A percentile compares a stretch with the other conserved stretches of the same genome.
Conservation (phyloP, 495 filamentous ascomycete genomes). For the Durotheca rogersii region DNA sequence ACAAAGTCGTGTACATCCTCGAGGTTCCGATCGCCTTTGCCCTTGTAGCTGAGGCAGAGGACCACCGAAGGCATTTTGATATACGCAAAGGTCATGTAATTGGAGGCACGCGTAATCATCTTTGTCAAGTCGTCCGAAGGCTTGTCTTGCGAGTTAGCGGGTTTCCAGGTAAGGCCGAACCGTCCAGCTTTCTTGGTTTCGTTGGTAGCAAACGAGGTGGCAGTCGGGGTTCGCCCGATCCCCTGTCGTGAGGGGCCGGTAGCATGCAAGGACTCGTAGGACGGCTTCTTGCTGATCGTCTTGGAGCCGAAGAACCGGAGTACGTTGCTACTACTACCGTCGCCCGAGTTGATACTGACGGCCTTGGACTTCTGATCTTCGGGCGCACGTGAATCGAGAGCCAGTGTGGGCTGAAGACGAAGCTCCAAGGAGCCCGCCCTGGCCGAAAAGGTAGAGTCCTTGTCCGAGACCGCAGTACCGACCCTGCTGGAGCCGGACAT, state of each 20-base stretch:
- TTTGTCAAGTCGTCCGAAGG: constrained; percentile 91
- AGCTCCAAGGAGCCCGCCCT: constrained; percentile 71
- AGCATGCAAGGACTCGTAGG: constrained; percentile 64
- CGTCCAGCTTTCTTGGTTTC: constrained; percentile 53
- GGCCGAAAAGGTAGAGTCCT: constrained; percentile 47
- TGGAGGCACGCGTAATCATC: constrained; percentile 94
- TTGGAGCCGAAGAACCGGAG: constrained; percentile 57
- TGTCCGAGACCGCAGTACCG: constrained; percentile 37
- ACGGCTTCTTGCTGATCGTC: constrained; percentile 59
- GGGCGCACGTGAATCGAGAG: constrained; percentile 52
- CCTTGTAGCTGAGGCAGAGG: constrained; percentile 94
- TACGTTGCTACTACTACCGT: constrained; percentile 48
- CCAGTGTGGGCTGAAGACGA: constrained; percentile 74
- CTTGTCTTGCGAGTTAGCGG: constrained; percentile 42
- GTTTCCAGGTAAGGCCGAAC: constrained; percentile 44
- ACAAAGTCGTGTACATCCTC: constrained; percentile 97
- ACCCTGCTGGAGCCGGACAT: constrained; percentile 34
- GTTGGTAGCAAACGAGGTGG: constrained; percentile 47
- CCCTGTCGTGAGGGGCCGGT: constrained; percentile 47
- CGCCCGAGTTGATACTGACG: constrained; percentile 49
- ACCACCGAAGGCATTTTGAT: constrained; percentile 94
- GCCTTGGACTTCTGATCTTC: constrained; percentile 50
- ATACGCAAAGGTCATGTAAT: constrained; percentile 95
- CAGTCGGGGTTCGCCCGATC: constrained; percentile 53
- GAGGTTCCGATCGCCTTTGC: constrained; percentile 88